These are phyloP conservation scores for Ceratocystis smalleyi DNA, from an alignment of 2,329 filamentous ascomycete species.

Conservation along the genomic window DNA sequence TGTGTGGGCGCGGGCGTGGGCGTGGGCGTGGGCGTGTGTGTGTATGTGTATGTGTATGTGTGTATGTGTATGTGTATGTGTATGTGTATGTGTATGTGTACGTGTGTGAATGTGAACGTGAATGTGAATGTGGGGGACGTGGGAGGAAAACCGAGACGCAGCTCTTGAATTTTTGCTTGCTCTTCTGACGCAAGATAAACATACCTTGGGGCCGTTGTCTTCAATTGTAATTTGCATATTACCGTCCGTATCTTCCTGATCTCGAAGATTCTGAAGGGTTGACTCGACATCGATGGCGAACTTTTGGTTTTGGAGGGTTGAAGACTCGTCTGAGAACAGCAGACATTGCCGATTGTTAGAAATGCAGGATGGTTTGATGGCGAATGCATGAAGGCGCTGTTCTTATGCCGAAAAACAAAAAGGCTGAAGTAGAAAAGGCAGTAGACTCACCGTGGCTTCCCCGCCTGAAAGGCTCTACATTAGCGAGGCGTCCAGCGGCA, in stretches of 20 bases:
- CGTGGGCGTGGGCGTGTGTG: too few relatives aligned
- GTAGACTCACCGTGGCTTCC: slow-evolving; percentile 40
- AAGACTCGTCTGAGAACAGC: slow-evolving; percentile 12
- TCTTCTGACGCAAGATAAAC: slow-evolving; percentile 5
- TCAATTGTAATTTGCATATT: slow-evolving; percentile 98
- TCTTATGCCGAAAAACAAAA: background rate
- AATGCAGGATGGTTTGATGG: too few relatives aligned
- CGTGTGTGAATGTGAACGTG: too few relatives aligned
- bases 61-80: too few relatives aligned
- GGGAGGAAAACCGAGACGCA: background rate
- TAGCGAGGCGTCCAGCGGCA: slow-evolving; percentile 33
- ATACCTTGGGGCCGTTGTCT: slow-evolving; percentile 78
- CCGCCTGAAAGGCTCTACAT: slow-evolving; percentile 40
- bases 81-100: too few relatives aligned
- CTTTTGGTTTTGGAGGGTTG: slow-evolving; percentile 14
- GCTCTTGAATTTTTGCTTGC: too few relatives aligned
- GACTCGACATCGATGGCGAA: slow-evolving; percentile 78
- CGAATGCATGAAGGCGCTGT: background rate
- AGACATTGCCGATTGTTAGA: background rate
- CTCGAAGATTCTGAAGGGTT: slow-evolving; percentile 62
- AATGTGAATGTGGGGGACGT: background rate
- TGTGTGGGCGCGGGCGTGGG: too few relatives aligned
- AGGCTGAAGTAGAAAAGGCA: background rate
- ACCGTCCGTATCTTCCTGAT: slow-evolving; percentile 79
- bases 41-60: too few relatives aligned